Conservation (phyloP, 164 flowering plant genomes). For the Aristolochia fimbriata region DNA sequence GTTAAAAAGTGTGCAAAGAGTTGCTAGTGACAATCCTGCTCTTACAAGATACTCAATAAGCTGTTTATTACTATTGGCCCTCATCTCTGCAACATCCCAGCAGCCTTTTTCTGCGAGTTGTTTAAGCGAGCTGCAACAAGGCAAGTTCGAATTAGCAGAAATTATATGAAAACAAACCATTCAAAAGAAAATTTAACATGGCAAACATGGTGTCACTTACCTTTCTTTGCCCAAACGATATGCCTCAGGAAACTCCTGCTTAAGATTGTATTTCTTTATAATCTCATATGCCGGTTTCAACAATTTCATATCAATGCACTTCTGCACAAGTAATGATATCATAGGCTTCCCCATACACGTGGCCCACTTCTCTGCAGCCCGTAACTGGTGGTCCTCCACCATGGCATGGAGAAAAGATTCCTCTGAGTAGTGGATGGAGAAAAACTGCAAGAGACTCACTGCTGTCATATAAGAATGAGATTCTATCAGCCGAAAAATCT, state of each 20-base stretch:
- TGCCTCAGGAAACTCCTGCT: constrained; percentile 61
- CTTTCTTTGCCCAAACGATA: constrained; percentile 64
- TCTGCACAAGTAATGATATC: constrained; percentile 54
- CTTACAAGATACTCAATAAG: constrained; percentile 73
- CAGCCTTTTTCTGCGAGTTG: constrained; percentile 83
- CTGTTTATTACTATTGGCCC: constrained; percentile 40
- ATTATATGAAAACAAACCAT: neutral
- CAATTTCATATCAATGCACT: constrained; percentile 51
- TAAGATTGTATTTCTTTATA: constrained; percentile 68
- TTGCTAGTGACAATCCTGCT: neutral
- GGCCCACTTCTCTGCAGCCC: constrained; percentile 95
- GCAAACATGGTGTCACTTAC: constrained; percentile 17
- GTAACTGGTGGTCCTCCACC: constrained; percentile 46
- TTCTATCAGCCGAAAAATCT: constrained; percentile 38
- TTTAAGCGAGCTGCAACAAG: constrained; percentile 55
- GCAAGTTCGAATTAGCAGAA: constrained; percentile 5
- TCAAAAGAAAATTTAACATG: neutral
- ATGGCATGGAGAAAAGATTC: constrained; percentile 52
- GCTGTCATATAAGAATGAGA: constrained; percentile 61
- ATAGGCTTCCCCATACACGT: constrained; percentile 79
- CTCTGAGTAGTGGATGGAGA: constrained; percentile 56
- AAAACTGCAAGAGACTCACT: constrained; percentile 57
- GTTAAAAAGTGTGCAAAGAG: too few species aligned
- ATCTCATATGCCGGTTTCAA: constrained; percentile 47
- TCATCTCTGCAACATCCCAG: constrained; percentile 88